Evolutionary conservation across 2,329 filamentous ascomycete species (phyloP), one percentile per base, ranked within the genome.

Genomic region (Keithomyces neogunnii): DNA sequence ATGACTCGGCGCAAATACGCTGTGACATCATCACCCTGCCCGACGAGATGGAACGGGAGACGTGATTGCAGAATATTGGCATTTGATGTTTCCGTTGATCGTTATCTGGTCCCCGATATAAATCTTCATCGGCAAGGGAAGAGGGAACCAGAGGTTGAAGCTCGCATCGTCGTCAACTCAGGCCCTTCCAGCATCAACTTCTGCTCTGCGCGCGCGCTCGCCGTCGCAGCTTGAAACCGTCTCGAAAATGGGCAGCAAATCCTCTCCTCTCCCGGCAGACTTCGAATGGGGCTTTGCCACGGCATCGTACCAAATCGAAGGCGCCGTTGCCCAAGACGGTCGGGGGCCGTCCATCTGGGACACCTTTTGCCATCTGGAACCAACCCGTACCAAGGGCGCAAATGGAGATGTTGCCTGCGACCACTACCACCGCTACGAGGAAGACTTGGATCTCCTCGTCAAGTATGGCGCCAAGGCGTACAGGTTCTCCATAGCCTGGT

Each of bases 401-500:
- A 69, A 64, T 36, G 76, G 74, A 3, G 77, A 80, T 56, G 62
- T 81, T 26, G 71, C 70, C 2, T 71, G 69, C 30, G 67, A 72
- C 33, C 67, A 73, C 51, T 74, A 73, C 54, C 64, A 74, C 52
- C 62, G 65, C 0, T 66, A 63, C 3, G 64, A 68, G 9, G 70
- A 80, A 48, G 83, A 86, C 58, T 76, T 85, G 53, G 78, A 73
- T 4, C 69, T 86, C 6, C 63, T 86, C 55, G 80, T 78, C 57
- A 64, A 71, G 45, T 77, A 77, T 45, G 78, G 80, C 45, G 78
- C 79, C 6, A 73, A 76, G 55, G 76, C 76, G 4, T 86, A 85
- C 61, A 77, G 82, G 26, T 85, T 86, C 62, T 85, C 81, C 3
- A 68, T 86, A 36, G 80, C 81, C 6, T 51, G 82, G 82, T 78